phyloP scores from a whole-genome alignment of 176 grass and related monocot species.

The Alloteropsis semialata region DNA sequence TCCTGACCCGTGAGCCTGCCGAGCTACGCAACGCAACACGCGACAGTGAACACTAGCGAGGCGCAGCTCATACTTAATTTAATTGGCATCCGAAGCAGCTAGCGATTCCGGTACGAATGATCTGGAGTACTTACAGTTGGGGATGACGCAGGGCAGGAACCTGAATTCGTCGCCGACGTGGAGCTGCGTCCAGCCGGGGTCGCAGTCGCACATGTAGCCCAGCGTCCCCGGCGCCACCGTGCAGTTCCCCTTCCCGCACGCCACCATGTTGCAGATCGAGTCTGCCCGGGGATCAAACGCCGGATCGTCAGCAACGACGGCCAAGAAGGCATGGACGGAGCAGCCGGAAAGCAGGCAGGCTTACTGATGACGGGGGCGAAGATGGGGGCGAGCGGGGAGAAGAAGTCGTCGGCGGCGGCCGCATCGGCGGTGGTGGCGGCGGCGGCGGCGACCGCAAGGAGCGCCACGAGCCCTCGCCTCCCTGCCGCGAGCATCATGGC shows the following conservation, averaged over 20 bases:
- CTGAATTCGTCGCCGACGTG: slow-evolving; percentile 54
- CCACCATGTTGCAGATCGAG: slow-evolving; percentile 52
- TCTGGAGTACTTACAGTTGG: slow-evolving; percentile 63
- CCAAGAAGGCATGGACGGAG: neutral
- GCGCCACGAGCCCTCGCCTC: neutral
- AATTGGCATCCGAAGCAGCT: neutral
- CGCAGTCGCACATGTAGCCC: slow-evolving; percentile 76
- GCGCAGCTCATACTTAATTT: neutral
- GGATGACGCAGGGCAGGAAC: slow-evolving; percentile 88
- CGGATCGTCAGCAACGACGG: neutral
- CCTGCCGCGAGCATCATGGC: neutral
- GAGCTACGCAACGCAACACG: neutral
- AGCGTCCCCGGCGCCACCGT: slow-evolving; percentile 24
- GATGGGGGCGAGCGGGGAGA: slow-evolving; percentile 60
- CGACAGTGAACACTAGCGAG: neutral
- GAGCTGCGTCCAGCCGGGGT: slow-evolving; percentile 75
- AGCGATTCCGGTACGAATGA: too few relatives aligned
- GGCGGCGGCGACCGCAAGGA: slow-evolving; percentile 21
- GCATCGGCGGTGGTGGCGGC: neutral
- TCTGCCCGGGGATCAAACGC: slow-evolving; percentile 19
- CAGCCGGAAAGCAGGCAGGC: neutral
- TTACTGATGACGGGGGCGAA: slow-evolving; percentile 64
- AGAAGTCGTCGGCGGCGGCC: slow-evolving; percentile 51
- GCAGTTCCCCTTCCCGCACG: slow-evolving; percentile 85
- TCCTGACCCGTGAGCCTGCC: slow-evolving; percentile 12